Evolutionary conservation across 805 yeast species (phyloP), one percentile per base, ranked within the genome.

Genomic region (Wickerhamiella sergipiensis): DNA sequence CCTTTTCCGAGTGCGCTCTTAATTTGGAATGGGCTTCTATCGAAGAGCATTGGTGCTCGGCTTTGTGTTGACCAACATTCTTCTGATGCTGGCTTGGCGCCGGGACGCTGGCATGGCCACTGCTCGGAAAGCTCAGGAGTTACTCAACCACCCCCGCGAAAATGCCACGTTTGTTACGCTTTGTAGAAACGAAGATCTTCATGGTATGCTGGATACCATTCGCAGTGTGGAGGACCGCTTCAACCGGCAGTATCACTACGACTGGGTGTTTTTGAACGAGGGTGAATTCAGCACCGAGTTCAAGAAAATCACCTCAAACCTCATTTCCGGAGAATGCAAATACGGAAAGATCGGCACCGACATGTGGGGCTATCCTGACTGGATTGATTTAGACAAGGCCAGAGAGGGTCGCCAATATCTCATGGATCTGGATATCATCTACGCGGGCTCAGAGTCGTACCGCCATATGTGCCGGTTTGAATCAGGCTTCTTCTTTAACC

Each of bases 391-490:
- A 53, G 71, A 70, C 2, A 69, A 64, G 55, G 78, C 81, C 43
- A 69, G 69, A 7, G 57, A 62, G 48, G 66, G 71, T n/a, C 68
- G 83, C 53, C 61, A 68, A 48, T 60, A 62, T 40, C 71, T 79
- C 77, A 51, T 53, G 13, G 65, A 68, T 7, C 59, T 69, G 29
- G 62, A 66, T 17, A 70, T 80, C 29, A 68, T 75, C 13, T 83
- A 83, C 61, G 86, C 80, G 10, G 76, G 67, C 17, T 71, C 76
- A 18, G 75, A 76, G 48, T 69, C 78, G 21, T 83, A 83, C 61
- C 69, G 90, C 54, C 81, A 80, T 62, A 84, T 84, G 92, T 83
- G 90, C 63, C 78, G 85, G 46, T 83, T 79, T 66, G 80, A 81
- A 64, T 74, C 82, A 7, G 90, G 90, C 54, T 82, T 81, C 57